Percentiles rank a stretch among this genome's conserved stretches.
Evolutionary conservation across 129 eudicot species (phyloP).

Genomic region (Sambucus nigra): DNA sequence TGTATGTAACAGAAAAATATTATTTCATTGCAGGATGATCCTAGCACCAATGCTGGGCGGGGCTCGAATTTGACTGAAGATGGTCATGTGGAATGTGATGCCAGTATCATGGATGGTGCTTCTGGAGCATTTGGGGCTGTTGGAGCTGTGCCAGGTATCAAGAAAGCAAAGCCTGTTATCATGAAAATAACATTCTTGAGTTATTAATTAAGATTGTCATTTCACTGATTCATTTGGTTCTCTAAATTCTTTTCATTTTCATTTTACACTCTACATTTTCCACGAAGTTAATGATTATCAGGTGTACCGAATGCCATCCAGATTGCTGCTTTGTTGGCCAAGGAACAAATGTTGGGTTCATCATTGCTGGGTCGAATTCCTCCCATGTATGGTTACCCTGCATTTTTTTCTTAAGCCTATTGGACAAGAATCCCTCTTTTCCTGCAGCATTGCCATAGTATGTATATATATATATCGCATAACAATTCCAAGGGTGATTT

Average conservation of each 20-base stretch:
- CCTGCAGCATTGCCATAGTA: neutral
- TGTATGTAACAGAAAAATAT: neutral
- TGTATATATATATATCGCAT: too few relatives aligned
- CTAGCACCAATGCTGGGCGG: slow-evolving; percentile 85
- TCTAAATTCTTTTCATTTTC: slow-evolving; percentile 17
- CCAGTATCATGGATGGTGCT: slow-evolving; percentile 83
- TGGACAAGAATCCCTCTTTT: neutral
- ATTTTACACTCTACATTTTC: slow-evolving; percentile 23
- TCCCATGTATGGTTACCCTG: slow-evolving; percentile 62
- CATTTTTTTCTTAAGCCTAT: neutral
- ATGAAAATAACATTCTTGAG: neutral
- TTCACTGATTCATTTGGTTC: neutral
- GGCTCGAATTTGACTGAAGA: slow-evolving; percentile 94
- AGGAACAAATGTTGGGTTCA: slow-evolving; percentile 70
- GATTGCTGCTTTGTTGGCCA: slow-evolving; percentile 66
- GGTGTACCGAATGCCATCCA: slow-evolving; percentile 85
- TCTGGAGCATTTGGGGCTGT: slow-evolving; percentile 92
- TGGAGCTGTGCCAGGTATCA: slow-evolving; percentile 91
- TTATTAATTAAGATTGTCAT: neutral
- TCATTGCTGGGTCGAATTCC: slow-evolving; percentile 81
- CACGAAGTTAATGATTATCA: slow-evolving; percentile 60
- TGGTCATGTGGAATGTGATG: slow-evolving; percentile 95
- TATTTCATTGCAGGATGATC: slow-evolving; percentile 61
- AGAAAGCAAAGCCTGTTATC: neutral
- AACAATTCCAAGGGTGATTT: too few relatives aligned